Base-by-base conservation (phyloP, 2,329 filamentous ascomycete genomes). In the Calonectria montana region DNA sequence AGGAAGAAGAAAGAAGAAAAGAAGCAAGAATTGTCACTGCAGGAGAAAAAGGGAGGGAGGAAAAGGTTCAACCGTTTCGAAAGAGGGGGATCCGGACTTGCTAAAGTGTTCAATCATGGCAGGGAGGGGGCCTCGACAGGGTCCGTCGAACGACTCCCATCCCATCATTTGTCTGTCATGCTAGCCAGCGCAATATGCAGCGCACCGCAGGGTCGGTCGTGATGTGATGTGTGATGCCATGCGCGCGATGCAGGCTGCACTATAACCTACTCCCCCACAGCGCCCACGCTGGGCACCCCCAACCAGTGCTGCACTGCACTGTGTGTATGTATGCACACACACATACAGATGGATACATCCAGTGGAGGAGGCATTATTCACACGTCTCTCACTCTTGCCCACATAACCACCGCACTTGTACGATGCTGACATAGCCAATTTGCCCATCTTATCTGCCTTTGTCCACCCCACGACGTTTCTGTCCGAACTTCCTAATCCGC, bases 141-240 rank as follows among this genome's bases (percentile, higher is more conserved):
- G 64, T 64, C 57, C 57, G 69, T 71, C 69, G 69, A 71, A 70
- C 67, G 67, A 70, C 67, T 70, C 57, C 57, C 57, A 53, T 48
- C 64, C 43, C 65, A 70, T 71, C 64, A 57, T 41, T 53, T 70
- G 64, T 39, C 55, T 39, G 53, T 57, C 65, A 45, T 55, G 65
- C 50, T 55, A 67, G 64, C 64, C 65, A 69, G 45, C 62, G 53
- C 48, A 65, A 53, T 65, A 65, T 65, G 45, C 63, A 65, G 63
- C 35, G 48, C 62, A 57, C 27, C 57, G 50, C 61, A 55, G 43
- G 61, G 53, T 53, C 41, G 61, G 53, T 53, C 41, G 53, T 67
- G 65, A 67, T 67, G 53, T 59, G 53, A 67, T 67, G 53, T 67
- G 53, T 59, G 53, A 67, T 67, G 53, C 48, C 39, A 62, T 62